Base-by-base conservation (phyloP, 2,329 filamentous ascomycete genomes). In the Xylaria sp. region DNA sequence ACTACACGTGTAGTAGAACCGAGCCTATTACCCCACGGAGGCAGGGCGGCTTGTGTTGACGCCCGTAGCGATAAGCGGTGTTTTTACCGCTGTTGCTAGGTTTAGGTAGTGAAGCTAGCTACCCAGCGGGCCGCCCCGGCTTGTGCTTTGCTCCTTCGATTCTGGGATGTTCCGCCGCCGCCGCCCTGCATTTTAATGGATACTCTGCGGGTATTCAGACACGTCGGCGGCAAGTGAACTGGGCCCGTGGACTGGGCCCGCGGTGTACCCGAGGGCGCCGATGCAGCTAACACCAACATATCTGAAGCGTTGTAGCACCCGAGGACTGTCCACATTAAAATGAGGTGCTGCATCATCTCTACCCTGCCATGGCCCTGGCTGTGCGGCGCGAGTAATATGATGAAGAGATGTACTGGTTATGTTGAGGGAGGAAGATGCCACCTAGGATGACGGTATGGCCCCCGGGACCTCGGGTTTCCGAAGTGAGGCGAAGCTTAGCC, bases 61-160 rank as follows among this genome's bases (percentile, higher is more conserved):
- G 72, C 25, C 41, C 41, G 65, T 34, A 65, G 72, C 1, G 71
- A 76, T 31, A 71, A 65, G 15, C 10, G 25, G 74, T 50, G 61
- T 75, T 50, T 59, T 71, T 15, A 70, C 72, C 28, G 73, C 76
- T 50, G 70, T 75, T 18, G 72, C 74, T 28, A 72, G 74, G 65
- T n/a, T 46, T 25, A 25, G 23, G 23, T 1, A 46, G 41, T n/a
- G 15, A n/a, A 18, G 18, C 74, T 70, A 18, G 18, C 74, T 70
- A 39, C 44, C 31, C 23, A n/a, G 48, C 28, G 46, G 60, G 39
- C 56, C 63, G 28, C 37, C 50, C 23, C 31, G 23, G 25, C 51
- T 56, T 28, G 39, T 60, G 63, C 51, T 8, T 7, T 46, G 15
- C 41, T 46, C 41, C 73, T 56, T 44, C 55, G 73, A 72, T 48